Evolutionary conservation across 148 eudicot species (phyloP).

Genomic region (Mesembryanthemum crystallinum): DNA sequence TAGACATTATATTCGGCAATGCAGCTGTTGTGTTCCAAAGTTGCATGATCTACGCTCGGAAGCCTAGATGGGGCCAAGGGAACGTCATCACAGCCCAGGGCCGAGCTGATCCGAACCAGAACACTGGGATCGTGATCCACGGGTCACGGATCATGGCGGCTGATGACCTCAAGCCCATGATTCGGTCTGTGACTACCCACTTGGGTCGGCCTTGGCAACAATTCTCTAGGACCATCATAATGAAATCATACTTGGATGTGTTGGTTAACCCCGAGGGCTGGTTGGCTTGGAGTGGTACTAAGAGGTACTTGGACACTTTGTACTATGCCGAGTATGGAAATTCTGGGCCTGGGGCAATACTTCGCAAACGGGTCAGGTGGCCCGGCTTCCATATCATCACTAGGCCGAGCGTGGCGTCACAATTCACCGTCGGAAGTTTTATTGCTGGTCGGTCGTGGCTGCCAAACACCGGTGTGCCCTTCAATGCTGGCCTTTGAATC

Average conservation of each 20-base stretch:
- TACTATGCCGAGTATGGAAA: conserved; percentile 63
- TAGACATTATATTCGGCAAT: conserved; percentile 70
- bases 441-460: conserved; percentile 64
- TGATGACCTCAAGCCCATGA: conserved; percentile 37
- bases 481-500: conserved; percentile 40
- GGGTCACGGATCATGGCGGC: conserved; percentile 50
- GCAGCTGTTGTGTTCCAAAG: too few species aligned
- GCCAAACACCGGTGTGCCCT: conserved; percentile 63
- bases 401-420: conserved; percentile 22
- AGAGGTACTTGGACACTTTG: conserved; percentile 29
- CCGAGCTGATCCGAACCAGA: conserved; percentile 56
- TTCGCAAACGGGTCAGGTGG: conserved; percentile 54
- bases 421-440: conserved; percentile 42
- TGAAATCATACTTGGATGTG: conserved; percentile 38
- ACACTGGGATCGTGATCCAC: conserved; percentile 66
- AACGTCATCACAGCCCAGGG: conserved; percentile 66
- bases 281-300: conserved; percentile 47
- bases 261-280: conserved; percentile 46
- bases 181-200: conserved; percentile 33
- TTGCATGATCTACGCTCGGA: conserved; percentile 42
- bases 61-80: conserved; percentile 38
- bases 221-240: conserved; percentile 48
- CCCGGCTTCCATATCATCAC: conserved; percentile 44
- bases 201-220: conserved; percentile 75
- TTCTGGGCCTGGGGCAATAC: conserved; percentile 46